Evolutionary conservation across 2,329 filamentous ascomycete species (phyloP).

Genomic region (Bertia moriformis): DNA sequence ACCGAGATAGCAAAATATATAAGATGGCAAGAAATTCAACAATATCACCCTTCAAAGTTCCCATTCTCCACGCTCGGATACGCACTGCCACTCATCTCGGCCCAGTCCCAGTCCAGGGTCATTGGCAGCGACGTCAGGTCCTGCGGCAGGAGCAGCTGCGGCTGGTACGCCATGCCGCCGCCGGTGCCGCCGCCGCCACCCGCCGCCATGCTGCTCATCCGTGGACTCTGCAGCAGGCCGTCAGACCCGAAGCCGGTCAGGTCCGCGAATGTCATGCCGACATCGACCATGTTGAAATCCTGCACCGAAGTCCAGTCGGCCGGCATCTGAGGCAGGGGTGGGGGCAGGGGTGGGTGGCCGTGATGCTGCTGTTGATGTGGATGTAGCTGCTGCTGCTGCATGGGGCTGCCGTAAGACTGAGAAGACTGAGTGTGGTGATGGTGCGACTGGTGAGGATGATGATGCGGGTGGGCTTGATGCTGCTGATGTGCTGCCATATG

Average conservation of each 20-base stretch:
- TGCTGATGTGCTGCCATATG: too few species aligned
- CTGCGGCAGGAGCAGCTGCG: constrained; percentile 70
- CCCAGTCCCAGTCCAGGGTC: constrained; percentile 81
- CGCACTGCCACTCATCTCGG: constrained; percentile 50
- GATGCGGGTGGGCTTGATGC: constrained; percentile 1
- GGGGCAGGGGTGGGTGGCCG: constrained; percentile 28
- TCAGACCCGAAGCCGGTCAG: constrained; percentile 25
- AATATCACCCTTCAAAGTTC: constrained; percentile 16
- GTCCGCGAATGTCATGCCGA: constrained; percentile 22
- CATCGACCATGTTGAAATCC: constrained; percentile 22
- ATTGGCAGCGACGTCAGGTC: constrained; percentile 93
- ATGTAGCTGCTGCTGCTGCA: constrained; percentile 14
- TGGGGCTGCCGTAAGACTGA: constrained; percentile 10
- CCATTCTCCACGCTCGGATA: constrained; percentile 53
- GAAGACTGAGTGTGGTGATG: constrained; percentile 12
- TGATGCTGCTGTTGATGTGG: constrained; percentile 21
- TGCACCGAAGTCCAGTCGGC: constrained; percentile 27
- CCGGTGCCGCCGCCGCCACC: constrained; percentile 10
- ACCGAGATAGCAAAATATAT: too few species aligned
- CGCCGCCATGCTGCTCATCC: constrained; percentile 11
- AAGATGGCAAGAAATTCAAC: too few species aligned
- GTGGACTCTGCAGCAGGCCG: constrained; percentile 20
- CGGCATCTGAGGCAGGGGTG: constrained; percentile 24
- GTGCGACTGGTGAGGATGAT: constrained; percentile 1
- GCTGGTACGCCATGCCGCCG: constrained; percentile 12